Evolutionary conservation across 2,329 filamentous ascomycete genomes (phyloP).

Genomic region (Calonectria henricotiae): DNA sequence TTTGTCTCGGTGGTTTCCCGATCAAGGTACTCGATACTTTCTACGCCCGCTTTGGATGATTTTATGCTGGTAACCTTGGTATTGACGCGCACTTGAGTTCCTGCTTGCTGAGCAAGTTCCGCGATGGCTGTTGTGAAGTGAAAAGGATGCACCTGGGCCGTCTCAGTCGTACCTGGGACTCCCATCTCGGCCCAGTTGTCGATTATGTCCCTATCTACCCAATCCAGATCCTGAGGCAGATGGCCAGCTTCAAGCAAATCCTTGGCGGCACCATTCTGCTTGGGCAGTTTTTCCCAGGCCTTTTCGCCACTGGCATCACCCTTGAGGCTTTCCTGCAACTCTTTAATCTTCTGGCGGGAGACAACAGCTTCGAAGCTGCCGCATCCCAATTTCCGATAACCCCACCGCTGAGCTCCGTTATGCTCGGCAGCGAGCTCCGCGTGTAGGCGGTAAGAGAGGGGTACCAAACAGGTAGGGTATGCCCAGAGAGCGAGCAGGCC

Average conservation of each 20-base stretch:
- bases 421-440: slow-evolving; percentile 89
- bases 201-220: slow-evolving; percentile 81
- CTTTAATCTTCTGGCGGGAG: slow-evolving; percentile 56
- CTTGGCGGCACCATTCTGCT: slow-evolving; percentile 69
- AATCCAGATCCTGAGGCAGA: slow-evolving; percentile 86
- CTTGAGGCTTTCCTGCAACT: slow-evolving; percentile 49
- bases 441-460: slow-evolving; percentile 88
- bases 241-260: slow-evolving; percentile 70
- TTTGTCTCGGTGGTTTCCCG: slow-evolving; percentile 59
- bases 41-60: slow-evolving; percentile 68
- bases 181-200: slow-evolving; percentile 88
- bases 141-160: slow-evolving; percentile 94
- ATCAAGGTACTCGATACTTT: slow-evolving; percentile 75
- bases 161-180: slow-evolving; percentile 76
- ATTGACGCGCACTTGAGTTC: slow-evolving; percentile 78
- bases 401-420: slow-evolving; percentile 84
- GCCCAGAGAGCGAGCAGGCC: slow-evolving; percentile 94
- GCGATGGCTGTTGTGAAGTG: slow-evolving; percentile 92
- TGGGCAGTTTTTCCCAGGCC: slow-evolving; percentile 75
- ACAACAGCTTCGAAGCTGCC: slow-evolving; percentile 70
- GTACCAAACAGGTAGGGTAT: slow-evolving; percentile 87
- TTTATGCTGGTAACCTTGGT: slow-evolving; percentile 79
- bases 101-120: slow-evolving; percentile 79
- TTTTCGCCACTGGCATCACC: slow-evolving; percentile 56
- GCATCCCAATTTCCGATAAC: slow-evolving; percentile 85